A percentile compares a stretch with the other conserved stretches of the same genome.
Conservation (phyloP, 345 rosid species). For the Murraya paniculata region DNA sequence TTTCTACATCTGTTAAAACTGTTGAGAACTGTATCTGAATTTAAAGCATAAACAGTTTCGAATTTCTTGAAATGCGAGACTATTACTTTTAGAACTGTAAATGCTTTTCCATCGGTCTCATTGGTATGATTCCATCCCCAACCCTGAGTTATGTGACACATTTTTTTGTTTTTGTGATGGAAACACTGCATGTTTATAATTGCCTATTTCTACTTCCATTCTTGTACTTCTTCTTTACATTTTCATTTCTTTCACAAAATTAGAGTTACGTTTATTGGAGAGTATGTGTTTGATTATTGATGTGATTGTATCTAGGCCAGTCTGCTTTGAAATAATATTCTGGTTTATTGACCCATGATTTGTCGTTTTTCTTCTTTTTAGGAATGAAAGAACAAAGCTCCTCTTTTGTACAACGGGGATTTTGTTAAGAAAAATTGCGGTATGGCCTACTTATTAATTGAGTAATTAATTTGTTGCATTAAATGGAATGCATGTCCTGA, state of each 20-base stretch:
- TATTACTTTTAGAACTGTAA: not conserved
- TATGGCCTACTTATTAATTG: conserved; percentile 25
- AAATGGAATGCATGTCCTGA: not conserved
- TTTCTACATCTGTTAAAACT: not conserved
- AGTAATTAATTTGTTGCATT: not conserved
- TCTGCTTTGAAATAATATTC: not conserved
- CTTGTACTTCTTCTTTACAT: not conserved
- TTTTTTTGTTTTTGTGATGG: not conserved
- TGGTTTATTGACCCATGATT: not conserved
- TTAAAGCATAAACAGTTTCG: not conserved
- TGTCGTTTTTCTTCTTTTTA: conserved; percentile 28
- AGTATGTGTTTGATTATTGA: not conserved
- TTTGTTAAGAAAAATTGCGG: conserved; percentile 81
- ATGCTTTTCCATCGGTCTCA: not conserved
- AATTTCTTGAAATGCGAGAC: conserved; percentile 6
- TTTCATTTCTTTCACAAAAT: not conserved
- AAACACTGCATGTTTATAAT: not conserved
- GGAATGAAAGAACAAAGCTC: conserved; percentile 88
- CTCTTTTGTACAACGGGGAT: conserved; percentile 95
- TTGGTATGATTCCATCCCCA: not conserved
- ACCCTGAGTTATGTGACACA: no score
- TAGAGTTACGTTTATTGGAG: not conserved
- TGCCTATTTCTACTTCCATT: not conserved
- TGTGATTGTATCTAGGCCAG: not conserved
- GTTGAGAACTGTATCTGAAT: not conserved